These are phyloP conservation scores for Rhizophora apiculata DNA, from an alignment of 345 rosid species.

Conservation along the genomic window DNA sequence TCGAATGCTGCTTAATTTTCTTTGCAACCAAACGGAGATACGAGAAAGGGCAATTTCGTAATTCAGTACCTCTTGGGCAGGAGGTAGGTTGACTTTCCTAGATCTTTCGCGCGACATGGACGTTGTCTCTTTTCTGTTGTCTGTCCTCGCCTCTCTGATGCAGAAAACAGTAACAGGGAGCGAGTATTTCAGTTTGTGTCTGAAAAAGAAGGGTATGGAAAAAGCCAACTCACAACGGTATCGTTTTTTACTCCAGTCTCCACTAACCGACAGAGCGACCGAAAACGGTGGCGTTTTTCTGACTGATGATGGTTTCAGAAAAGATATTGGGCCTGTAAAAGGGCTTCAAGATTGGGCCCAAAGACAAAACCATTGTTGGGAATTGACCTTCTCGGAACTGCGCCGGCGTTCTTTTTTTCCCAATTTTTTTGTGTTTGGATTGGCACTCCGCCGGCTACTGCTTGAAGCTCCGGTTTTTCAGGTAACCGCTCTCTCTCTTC, in stretches of 20 bases:
- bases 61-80: slow-evolving; percentile 65
- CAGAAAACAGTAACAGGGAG: neutral
- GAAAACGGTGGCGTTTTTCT: neutral
- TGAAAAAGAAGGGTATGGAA: neutral
- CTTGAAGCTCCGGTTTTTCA: too few species aligned
- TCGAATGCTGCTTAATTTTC: neutral
- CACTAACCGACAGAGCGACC: neutral
- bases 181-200: neutral
- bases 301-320: too few species aligned
- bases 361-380: neutral
- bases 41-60: neutral
- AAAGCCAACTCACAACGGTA: neutral
- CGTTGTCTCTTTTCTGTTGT: neutral
- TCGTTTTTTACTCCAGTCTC: too few species aligned
- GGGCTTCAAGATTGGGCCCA: neutral
- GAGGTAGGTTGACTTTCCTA: slow-evolving; percentile 56
- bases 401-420: too few species aligned
- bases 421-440: too few species aligned
- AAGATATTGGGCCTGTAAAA: neutral
- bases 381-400: too few species aligned
- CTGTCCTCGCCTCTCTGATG: slow-evolving; percentile 5
- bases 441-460: too few species aligned
- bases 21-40: slow-evolving; percentile 9
- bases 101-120: slow-evolving; percentile 50
- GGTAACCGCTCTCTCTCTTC: too few species aligned